Percentiles rank a stretch among this genome's conserved stretches.
phyloP scores from a whole-genome alignment of 768 basidiomycete genomes.

The Kondoa subrosea region DNA sequence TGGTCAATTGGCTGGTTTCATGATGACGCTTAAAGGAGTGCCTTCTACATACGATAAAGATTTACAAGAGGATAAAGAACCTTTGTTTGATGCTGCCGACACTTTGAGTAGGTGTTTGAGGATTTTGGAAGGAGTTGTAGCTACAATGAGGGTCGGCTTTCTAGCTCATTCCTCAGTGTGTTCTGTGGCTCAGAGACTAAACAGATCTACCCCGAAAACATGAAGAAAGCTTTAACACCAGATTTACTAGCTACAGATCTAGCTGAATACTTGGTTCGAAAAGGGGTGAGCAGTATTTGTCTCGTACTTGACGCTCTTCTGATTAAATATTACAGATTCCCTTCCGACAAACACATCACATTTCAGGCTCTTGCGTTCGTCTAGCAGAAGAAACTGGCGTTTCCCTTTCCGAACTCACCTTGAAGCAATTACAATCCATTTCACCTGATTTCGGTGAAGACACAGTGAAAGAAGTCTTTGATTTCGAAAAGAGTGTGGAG shows the following conservation, averaged over 20 bases:
- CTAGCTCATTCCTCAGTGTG: background rate
- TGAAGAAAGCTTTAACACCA: conserved; percentile 80
- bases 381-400: conserved; percentile 68
- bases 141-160: conserved; percentile 58
- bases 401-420: conserved; percentile 61
- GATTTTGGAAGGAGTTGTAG: conserved; percentile 86
- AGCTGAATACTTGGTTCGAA: conserved; percentile 94
- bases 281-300: conserved; percentile 52
- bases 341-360: conserved; percentile 95
- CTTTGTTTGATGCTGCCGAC: conserved; percentile 82
- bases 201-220: conserved; percentile 75
- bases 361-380: conserved; percentile 90
- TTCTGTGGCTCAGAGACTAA: background rate
- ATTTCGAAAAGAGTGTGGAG: conserved; percentile 93
- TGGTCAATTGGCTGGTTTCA: conserved; percentile 91
- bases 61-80: conserved; percentile 95
- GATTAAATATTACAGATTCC: conserved; percentile 48
- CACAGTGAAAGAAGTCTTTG: conserved; percentile 56
- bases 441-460: conserved; percentile 64
- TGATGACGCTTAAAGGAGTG: conserved; percentile 91
- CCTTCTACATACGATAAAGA: conserved; percentile 99
- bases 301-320: conserved; percentile 1
- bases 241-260: conserved; percentile 98
- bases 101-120: conserved; percentile 71
- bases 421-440: conserved; percentile 61